Evolutionary conservation across 371 early-diverging fungal genomes (phyloP).

Genomic region (Mortierella sp.): DNA sequence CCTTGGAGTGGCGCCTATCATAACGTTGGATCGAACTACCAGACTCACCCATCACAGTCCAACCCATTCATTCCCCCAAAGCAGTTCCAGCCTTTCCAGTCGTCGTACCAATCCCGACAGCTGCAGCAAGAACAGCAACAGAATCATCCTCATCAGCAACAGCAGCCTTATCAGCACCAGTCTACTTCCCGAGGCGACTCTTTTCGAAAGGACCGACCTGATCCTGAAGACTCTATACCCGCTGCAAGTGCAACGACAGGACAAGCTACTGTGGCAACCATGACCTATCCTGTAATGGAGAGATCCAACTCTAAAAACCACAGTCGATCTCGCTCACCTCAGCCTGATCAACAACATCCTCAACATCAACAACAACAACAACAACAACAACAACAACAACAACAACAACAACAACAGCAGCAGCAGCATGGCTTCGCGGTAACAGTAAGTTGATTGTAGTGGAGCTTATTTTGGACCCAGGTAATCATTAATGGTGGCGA

Average conservation of each 20-base stretch:
- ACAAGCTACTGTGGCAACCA: neutral
- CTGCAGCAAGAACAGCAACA: conserved; percentile 4
- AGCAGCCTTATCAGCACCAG: conserved; percentile 5
- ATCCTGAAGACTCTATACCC: conserved; percentile 28
- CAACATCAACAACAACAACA: neutral
- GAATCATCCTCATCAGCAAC: neutral
- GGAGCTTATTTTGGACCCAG: neutral
- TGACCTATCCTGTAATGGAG: conserved; percentile 4
- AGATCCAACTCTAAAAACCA: conserved; percentile 30
- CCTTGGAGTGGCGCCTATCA: neutral
- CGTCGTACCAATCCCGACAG: conserved; percentile 13
- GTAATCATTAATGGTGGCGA: neutral
- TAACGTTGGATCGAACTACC: conserved; percentile 16
- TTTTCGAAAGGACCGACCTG: conserved; percentile 22
- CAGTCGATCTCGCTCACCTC: conserved; percentile 13
- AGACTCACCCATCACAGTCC: conserved; percentile 30
- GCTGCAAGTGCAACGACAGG: neutral
- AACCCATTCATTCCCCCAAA: conserved; percentile 41
- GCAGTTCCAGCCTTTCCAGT: conserved; percentile 17
- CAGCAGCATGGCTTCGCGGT: neutral
- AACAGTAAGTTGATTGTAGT: neutral
- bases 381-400: neutral
- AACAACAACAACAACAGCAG: neutral
- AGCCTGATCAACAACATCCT: neutral
- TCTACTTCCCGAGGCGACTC: neutral